phyloP scores from a whole-genome alignment of 164 flowering plant species.

The Vitis amurensis region DNA sequence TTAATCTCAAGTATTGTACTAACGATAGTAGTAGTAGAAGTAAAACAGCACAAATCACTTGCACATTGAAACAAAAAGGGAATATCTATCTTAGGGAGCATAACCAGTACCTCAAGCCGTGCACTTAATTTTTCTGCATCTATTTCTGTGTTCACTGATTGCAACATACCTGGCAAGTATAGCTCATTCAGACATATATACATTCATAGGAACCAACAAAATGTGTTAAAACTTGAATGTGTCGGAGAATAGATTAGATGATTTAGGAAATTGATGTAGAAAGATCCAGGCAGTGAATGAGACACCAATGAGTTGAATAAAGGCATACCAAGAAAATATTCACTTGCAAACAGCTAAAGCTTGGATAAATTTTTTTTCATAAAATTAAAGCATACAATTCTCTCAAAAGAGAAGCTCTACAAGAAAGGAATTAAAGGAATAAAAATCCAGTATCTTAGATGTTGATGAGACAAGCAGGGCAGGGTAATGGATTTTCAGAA shows the following conservation, averaged over 20 bases:
- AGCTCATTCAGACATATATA: not conserved
- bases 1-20: too few relatives aligned
- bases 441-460: too few relatives aligned
- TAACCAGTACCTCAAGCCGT: slow-evolving; percentile 30
- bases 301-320: not conserved
- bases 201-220: not conserved
- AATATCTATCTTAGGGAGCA: not conserved
- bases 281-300: not conserved
- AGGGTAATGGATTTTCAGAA: too few relatives aligned
- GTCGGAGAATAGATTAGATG: not conserved
- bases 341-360: not conserved
- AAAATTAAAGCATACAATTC: not conserved
- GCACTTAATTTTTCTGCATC: slow-evolving; percentile 28
- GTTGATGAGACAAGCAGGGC: too few relatives aligned
- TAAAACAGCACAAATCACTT: not conserved
- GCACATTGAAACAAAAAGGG: not conserved
- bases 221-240: not conserved
- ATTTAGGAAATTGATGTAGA: not conserved
- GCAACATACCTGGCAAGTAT: slow-evolving; percentile 25
- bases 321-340: not conserved
- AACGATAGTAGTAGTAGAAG: not conserved
- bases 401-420: too few relatives aligned
- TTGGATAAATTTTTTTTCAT: not conserved
- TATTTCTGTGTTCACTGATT: slow-evolving; percentile 25
- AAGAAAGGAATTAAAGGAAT: too few relatives aligned